These are phyloP conservation scores for Mortierella polycephala DNA, from an alignment of 371 early-diverging fungal genomes.

Conservation along the genomic window DNA sequence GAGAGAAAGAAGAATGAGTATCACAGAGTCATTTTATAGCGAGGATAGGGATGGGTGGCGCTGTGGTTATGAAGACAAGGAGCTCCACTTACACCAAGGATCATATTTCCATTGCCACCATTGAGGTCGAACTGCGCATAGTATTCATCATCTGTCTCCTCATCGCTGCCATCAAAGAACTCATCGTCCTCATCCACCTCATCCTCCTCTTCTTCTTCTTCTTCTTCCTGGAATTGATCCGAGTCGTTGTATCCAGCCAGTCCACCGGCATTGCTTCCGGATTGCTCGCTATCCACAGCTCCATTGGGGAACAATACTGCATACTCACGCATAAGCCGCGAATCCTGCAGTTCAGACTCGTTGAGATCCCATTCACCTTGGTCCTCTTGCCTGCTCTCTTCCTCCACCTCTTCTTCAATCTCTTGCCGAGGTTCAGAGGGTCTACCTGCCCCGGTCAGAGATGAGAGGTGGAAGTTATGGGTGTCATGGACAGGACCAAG, in stretches of 20 bases:
- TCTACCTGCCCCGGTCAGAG: constrained; percentile 21
- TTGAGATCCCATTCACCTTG: constrained; percentile 21
- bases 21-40: background rate
- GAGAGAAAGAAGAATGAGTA: constrained; percentile 3
- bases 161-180: constrained; percentile 21
- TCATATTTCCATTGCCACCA: constrained; percentile 40
- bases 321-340: constrained; percentile 21
- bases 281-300: constrained; percentile 42
- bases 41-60: background rate
- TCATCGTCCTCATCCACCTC: constrained; percentile 15
- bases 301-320: constrained; percentile 42
- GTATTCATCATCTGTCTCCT: constrained; percentile 25
- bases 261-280: constrained; percentile 36
- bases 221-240: constrained; percentile 22
- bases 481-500: constrained; percentile 45
- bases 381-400: constrained; percentile 1
- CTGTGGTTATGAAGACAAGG: background rate
- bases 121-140: constrained; percentile 40
- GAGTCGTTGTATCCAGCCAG: constrained; percentile 33
- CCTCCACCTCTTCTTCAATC: constrained; percentile 8
- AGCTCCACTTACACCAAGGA: constrained; percentile 36
- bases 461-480: constrained; percentile 40
- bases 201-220: constrained; percentile 29
- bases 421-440: constrained; percentile 16
- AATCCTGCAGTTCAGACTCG: too few relatives aligned